Percentiles rank a stretch among this genome's conserved stretches.
Evolutionary conservation across 768 basidiomycete species (phyloP).

Genomic region (Gymnopilus dilepis): DNA sequence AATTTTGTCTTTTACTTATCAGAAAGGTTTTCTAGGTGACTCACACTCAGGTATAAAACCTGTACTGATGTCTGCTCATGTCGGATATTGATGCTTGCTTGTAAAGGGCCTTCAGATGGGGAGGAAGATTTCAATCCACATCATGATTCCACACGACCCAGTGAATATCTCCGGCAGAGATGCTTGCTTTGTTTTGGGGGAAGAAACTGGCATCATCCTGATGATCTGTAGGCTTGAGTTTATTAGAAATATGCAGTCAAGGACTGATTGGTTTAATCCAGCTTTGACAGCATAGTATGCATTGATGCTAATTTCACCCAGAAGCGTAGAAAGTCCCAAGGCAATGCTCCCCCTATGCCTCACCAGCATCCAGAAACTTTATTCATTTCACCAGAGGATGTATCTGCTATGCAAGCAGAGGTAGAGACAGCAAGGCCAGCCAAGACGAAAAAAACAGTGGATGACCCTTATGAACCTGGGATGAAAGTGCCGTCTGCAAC

Average conservation of each 20-base stretch:
- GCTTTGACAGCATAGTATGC: slow-evolving; percentile 34
- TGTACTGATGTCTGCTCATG: too few species aligned
- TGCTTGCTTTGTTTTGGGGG: not conserved
- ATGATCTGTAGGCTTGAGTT: not conserved
- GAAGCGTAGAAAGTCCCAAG: slow-evolving; percentile 29
- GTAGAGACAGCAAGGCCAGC: slow-evolving; percentile 23
- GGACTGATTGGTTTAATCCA: slow-evolving; percentile 15
- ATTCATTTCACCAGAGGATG: slow-evolving; percentile 27
- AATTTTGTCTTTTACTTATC: too few species aligned
- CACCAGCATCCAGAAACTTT: slow-evolving; percentile 24
- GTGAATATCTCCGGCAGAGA: not conserved
- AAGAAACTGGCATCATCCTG: not conserved
- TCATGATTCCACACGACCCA: not conserved
- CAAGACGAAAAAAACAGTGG: not conserved
- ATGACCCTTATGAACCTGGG: slow-evolving; percentile 20
- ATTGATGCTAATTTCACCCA: too few species aligned
- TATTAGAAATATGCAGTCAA: not conserved
- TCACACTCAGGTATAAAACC: too few species aligned
- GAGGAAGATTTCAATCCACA: too few species aligned
- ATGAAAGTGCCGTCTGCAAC: slow-evolving; percentile 38
- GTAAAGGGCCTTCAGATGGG: too few species aligned
- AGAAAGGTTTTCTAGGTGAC: too few species aligned
- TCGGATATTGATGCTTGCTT: too few species aligned
- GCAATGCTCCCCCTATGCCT: slow-evolving; percentile 20
- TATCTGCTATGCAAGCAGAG: slow-evolving; percentile 27